Evolutionary conservation across 2,329 filamentous ascomycete genomes (phyloP).

Genomic region (Huntiella omanensis): DNA sequence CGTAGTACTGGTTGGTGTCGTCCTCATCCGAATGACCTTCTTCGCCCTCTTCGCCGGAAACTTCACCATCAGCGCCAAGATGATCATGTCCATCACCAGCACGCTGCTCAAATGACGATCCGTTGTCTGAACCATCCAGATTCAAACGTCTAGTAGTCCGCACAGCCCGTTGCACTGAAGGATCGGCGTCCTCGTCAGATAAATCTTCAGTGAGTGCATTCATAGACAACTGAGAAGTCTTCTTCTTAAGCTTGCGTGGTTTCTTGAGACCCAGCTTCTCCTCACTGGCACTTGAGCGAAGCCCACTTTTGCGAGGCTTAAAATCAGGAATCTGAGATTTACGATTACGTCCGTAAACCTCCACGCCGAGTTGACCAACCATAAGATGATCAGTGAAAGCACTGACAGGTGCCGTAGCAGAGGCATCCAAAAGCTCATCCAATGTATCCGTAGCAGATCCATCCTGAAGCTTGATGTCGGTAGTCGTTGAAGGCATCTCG

Average conservation of each 20-base stretch:
- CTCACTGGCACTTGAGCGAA: background rate
- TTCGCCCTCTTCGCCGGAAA: constrained; percentile 13
- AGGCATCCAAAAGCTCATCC: constrained; percentile 81
- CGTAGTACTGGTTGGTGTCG: constrained; percentile 36
- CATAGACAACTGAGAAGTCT: constrained; percentile 8
- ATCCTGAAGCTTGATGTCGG: constrained; percentile 41
- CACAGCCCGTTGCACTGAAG: background rate
- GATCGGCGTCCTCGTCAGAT: background rate
- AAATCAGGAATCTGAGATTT: constrained; percentile 16
- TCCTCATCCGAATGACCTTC: constrained; percentile 25
- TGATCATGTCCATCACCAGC: constrained; percentile 5
- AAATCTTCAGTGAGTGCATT: background rate
- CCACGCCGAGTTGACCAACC: constrained; percentile 53
- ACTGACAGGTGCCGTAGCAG: constrained; percentile 67
- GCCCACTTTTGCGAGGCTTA: constrained; percentile 11
- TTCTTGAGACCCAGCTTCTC: constrained; percentile 6
- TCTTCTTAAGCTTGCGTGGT: constrained; percentile 8
- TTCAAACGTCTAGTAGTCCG: constrained; percentile 6
- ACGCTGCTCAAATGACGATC: background rate
- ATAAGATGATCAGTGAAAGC: constrained; percentile 84
- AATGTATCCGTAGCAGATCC: constrained; percentile 77
- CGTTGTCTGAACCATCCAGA: constrained; percentile 6
- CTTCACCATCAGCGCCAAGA: background rate
- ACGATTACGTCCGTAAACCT: constrained; percentile 46
- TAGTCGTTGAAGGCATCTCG: constrained; percentile 41